These are phyloP conservation scores for Coemansia sp. DNA, from an alignment of 192 early-diverging fungal species.

Conservation along the genomic window DNA sequence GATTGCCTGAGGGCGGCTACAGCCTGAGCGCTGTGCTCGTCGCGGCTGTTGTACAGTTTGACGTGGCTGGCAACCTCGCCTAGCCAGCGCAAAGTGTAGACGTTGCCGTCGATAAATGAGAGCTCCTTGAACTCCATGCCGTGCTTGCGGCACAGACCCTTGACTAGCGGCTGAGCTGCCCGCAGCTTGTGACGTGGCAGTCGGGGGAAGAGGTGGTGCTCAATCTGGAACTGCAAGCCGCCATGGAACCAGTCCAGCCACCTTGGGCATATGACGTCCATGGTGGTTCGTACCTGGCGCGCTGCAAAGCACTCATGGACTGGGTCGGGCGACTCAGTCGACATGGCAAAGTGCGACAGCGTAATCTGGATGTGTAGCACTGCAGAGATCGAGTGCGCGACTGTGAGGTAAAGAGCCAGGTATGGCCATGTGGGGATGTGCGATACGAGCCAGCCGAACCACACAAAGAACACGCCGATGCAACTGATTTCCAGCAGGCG, in stretches of 20 bases:
- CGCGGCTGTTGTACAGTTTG: conserved; percentile 43
- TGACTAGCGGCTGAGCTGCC: conserved; percentile 65
- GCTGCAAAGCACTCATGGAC: conserved; percentile 76
- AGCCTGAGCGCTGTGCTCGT: conserved; percentile 19
- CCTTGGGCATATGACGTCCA: conserved; percentile 92
- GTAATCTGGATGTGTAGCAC: conserved; percentile 96
- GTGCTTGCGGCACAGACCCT: conserved; percentile 70
- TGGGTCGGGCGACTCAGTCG: conserved; percentile 65
- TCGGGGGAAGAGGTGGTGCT: conserved; percentile 94
- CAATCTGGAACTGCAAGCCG: conserved; percentile 93
- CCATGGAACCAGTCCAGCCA: conserved; percentile 99
- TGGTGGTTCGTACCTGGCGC: conserved; percentile 85
- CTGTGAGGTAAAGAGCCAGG: conserved; percentile 62
- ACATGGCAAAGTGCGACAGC: conserved; percentile 95
- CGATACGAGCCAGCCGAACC: conserved; percentile 72
- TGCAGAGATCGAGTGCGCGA: conserved; percentile 80
- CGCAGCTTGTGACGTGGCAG: conserved; percentile 87
- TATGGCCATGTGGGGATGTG: conserved; percentile 65
- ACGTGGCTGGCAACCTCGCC: conserved; percentile 65
- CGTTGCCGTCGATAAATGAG: conserved; percentile 79
- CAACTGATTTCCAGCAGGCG: conserved; percentile 72
- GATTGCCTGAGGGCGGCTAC: not conserved
- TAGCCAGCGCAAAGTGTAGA: conserved; percentile 67
- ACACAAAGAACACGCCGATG: conserved; percentile 72
- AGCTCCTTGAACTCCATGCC: conserved; percentile 76